These are phyloP conservation scores for Scedosporium dehoogii DNA, from an alignment of 2,329 filamentous ascomycete species.

Conservation along the genomic window DNA sequence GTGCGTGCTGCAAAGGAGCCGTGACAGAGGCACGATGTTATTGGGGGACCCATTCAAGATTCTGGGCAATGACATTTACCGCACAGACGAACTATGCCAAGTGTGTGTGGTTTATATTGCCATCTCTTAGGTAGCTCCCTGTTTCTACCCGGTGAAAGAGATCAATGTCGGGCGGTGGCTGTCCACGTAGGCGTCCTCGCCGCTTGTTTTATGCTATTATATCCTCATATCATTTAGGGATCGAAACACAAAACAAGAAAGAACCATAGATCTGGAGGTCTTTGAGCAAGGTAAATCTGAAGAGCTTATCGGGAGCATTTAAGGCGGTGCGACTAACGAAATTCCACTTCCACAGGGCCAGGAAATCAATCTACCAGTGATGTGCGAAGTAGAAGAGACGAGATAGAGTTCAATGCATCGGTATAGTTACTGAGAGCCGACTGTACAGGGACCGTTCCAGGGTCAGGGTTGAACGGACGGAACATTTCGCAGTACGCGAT, in stretches of 20 bases:
- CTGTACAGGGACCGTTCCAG: background rate
- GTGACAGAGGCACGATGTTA: constrained; percentile 1
- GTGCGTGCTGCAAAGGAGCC: background rate
- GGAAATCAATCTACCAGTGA: background rate
- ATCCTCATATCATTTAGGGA: too few relatives aligned
- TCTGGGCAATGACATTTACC: constrained; percentile 1
- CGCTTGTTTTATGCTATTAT: too few relatives aligned
- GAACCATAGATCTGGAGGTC: too few relatives aligned
- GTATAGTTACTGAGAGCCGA: background rate
- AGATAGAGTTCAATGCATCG: background rate
- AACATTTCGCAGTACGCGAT: background rate
- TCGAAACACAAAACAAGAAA: too few relatives aligned
- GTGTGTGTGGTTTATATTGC: background rate
- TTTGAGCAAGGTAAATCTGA: too few relatives aligned
- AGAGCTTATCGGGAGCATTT: too few relatives aligned
- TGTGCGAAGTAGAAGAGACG: background rate
- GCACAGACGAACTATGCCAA: constrained; percentile 7
- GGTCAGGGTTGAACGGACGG: background rate
- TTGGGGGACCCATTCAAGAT: too few relatives aligned
- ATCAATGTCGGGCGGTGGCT: too few relatives aligned
- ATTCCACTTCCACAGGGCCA: background rate
- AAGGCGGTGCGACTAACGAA: too few relatives aligned
- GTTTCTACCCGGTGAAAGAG: background rate
- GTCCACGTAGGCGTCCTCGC: too few relatives aligned
- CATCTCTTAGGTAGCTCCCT: background rate